A percentile compares a stretch with the other conserved stretches of the same genome.
phyloP scores from a whole-genome alignment of 2,329 filamentous ascomycete species.

The Ophiocordyceps sinensis region DNA sequence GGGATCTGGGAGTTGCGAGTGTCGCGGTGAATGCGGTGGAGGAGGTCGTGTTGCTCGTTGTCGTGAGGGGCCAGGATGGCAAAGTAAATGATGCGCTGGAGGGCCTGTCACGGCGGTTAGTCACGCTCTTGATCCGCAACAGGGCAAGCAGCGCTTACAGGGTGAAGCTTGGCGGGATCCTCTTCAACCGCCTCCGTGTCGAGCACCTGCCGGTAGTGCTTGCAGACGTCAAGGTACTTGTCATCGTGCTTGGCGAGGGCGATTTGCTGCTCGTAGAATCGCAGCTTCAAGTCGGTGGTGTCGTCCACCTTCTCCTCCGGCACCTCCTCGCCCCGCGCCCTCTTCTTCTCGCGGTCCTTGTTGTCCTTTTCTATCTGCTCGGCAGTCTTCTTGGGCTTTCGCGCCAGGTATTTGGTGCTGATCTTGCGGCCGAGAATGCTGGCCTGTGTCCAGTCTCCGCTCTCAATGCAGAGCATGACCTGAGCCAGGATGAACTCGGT shows the following conservation, averaged over 20 bases:
- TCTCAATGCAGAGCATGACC: slow-evolving; percentile 88
- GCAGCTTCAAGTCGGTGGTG: slow-evolving; percentile 89
- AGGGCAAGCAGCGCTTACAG: slow-evolving; percentile 39
- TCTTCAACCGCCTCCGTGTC: slow-evolving; percentile 93
- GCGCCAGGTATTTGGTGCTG: slow-evolving; percentile 79
- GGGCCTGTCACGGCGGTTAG: slow-evolving; percentile 39
- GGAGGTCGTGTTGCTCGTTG: slow-evolving; percentile 94
- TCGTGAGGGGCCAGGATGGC: slow-evolving; percentile 92
- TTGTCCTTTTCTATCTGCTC: slow-evolving; percentile 85
- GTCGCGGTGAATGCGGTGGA: slow-evolving; percentile 84
- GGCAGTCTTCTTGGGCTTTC: slow-evolving; percentile 79
- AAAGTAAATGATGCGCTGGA: slow-evolving; percentile 95
- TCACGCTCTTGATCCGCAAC: neutral
- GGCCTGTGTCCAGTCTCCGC: slow-evolving; percentile 90
- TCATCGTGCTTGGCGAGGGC: slow-evolving; percentile 88
- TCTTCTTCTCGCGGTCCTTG: slow-evolving; percentile 78
- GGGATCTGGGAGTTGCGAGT: slow-evolving; percentile 64
- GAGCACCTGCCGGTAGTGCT: slow-evolving; percentile 91
- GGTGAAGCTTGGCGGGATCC: slow-evolving; percentile 70
- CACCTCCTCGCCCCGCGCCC: slow-evolving; percentile 64
- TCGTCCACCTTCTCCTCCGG: slow-evolving; percentile 70
- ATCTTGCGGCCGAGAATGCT: slow-evolving; percentile 92
- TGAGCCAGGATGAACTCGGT: slow-evolving; percentile 97
- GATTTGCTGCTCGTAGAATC: slow-evolving; percentile 96
- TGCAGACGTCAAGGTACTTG: slow-evolving; percentile 96